Evolutionary conservation across 208 protist genomes (phyloP), one percentile per base, ranked within the genome.

Genomic region (Trypanosoma melophagium): DNA sequence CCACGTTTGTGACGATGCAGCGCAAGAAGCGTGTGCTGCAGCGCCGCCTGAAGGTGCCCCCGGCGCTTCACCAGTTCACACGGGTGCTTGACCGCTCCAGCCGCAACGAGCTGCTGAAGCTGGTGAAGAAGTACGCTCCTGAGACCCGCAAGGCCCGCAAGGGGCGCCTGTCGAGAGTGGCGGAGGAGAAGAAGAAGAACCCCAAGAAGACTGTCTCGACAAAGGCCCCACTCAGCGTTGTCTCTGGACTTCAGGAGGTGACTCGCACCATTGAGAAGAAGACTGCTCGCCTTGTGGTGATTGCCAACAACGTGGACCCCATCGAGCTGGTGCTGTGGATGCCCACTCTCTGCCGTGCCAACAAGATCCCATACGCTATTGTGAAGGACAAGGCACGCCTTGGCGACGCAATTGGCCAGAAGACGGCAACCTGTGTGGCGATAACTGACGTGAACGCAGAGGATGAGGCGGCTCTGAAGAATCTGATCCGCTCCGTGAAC

Each of bases 261-360:
- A 99, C 97, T 53, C 85, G 83, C 60, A 83, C 98, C 21, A 94
- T 99, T 66, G 98, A 99, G 92, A 89, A 93, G 76, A 99, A 99
- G 91, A 98, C 98, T 75, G 99, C 99, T 28, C 94, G 96, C 74
- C 82, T 99, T 25, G 99, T 99, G 64, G 87, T 99, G 63, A 99
- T 99, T 69, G 98, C 99, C 51, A 97, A 99, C 92, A 99, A 99
- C 87, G 99, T 99, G 70, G 98, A 99, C 79, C 99, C 99, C 63
- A 93, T 99, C 69, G 99, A 99, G 89, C 79, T 99, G 19, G 98
- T 99, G 61, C 60, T 99, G 25, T 99, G 96, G 96, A 89, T 99
- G 51, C 99, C 99, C 55, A 92, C 98, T 63, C 96, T 99, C 21
- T 99, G 99, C 95, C 86, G 94, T 65, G 98, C 99, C 80, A 96